Evolutionary conservation across 208 protist species (phyloP).

Genomic region (Acanthamoeba sp.): DNA sequence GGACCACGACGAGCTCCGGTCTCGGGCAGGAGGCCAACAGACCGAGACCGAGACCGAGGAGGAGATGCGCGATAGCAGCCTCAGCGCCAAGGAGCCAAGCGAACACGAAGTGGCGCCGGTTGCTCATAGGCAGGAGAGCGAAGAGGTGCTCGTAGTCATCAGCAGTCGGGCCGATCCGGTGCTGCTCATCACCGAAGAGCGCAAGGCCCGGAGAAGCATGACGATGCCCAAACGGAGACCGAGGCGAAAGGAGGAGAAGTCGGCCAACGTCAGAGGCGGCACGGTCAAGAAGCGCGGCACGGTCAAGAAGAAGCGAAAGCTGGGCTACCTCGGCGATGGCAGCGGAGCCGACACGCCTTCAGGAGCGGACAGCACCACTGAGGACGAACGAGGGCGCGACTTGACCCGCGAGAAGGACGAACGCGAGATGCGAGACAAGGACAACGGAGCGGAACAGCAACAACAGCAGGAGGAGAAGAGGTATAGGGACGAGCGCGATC

Average conservation of each 20-base stretch:
- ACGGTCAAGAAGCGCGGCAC: neutral
- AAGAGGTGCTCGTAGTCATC: neutral
- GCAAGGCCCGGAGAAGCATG: neutral
- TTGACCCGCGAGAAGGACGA: neutral
- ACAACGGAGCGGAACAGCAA: neutral
- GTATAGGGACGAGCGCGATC: neutral
- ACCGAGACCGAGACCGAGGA: slow-evolving; percentile 24
- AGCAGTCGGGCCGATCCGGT: neutral
- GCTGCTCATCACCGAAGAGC: neutral
- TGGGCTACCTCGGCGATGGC: neutral
- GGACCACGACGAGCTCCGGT: neutral
- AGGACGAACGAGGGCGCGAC: neutral
- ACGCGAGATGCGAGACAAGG: neutral
- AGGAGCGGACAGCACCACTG: neutral
- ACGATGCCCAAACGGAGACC: neutral
- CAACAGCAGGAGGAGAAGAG: neutral
- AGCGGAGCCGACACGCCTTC: neutral
- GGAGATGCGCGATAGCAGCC: neutral
- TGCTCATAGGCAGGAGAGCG: neutral
- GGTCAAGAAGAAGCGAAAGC: neutral
- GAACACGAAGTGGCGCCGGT: neutral
- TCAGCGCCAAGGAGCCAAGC: slow-evolving; percentile 6
- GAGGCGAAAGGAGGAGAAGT: neutral
- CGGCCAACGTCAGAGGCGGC: neutral
- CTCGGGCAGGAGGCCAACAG: neutral